Percentiles rank a stretch among this genome's conserved stretches.
Conservation (phyloP, 352 stramenopile genomes). For the Pythium oligandrum region DNA sequence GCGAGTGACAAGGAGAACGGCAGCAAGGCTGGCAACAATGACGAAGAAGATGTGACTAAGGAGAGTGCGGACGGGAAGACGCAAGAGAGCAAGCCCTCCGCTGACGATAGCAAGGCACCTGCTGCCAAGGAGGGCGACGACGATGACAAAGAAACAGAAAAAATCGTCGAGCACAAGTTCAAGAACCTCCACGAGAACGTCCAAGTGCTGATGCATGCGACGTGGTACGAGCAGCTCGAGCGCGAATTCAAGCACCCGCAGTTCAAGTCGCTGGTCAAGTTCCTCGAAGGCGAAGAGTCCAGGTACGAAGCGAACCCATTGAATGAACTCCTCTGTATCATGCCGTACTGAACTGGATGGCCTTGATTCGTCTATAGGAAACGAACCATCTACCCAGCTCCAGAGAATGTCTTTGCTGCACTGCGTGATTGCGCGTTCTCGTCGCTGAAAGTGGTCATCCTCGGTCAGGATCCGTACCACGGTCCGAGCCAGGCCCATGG, state of each 20-base stretch:
- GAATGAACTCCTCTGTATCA: no score
- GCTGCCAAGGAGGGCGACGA: background rate
- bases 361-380: slow-evolving; percentile 23
- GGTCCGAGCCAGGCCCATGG: slow-evolving; percentile 82
- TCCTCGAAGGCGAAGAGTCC: slow-evolving; percentile 46
- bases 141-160: background rate
- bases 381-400: slow-evolving; percentile 84
- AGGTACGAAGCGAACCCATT: slow-evolving; percentile 11
- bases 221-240: slow-evolving; percentile 54
- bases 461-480: slow-evolving; percentile 92
- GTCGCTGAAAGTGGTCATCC: slow-evolving; percentile 90
- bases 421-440: slow-evolving; percentile 87
- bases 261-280: slow-evolving; percentile 39
- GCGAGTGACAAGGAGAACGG: background rate
- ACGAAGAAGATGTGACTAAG: slow-evolving; percentile 1
- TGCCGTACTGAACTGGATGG: no score
- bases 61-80: background rate
- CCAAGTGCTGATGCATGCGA: slow-evolving; percentile 38
- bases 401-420: slow-evolving; percentile 83
- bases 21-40: background rate
- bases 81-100: no score
- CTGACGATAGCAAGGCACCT: no score
- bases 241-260: slow-evolving; percentile 41
- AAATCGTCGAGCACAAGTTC: slow-evolving; percentile 24
- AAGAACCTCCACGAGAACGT: slow-evolving; percentile 29